Percentiles rank a stretch among this genome's conserved stretches.
Evolutionary conservation across 2,329 filamentous ascomycete genomes (phyloP).

Genomic region (Lachnellula hyalina): DNA sequence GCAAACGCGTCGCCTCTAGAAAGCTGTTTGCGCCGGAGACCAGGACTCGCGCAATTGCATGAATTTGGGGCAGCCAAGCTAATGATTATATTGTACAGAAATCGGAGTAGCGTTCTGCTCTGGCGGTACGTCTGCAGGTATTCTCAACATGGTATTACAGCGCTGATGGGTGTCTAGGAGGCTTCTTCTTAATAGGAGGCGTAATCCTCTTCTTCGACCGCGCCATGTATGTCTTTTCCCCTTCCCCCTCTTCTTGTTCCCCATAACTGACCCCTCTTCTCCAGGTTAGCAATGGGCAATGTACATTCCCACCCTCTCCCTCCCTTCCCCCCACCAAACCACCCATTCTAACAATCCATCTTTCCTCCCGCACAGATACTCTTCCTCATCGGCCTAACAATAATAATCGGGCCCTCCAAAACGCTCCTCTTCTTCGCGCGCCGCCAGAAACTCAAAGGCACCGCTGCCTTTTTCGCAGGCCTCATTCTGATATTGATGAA

Average conservation of each 20-base stretch:
- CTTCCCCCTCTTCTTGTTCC: background rate
- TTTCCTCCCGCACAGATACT: slow-evolving; percentile 62
- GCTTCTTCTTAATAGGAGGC: slow-evolving; percentile 89
- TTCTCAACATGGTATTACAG: slow-evolving; percentile 7
- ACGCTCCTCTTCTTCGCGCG: slow-evolving; percentile 93
- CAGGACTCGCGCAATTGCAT: slow-evolving; percentile 6
- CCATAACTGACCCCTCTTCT: slow-evolving; percentile 2
- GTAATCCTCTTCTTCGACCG: slow-evolving; percentile 97
- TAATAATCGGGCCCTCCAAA: slow-evolving; percentile 90
- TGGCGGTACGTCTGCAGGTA: slow-evolving; percentile 64
- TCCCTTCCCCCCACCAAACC: slow-evolving; percentile 40
- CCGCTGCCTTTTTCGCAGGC: slow-evolving; percentile 77
- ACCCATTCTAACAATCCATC: slow-evolving; percentile 6
- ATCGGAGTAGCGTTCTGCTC: slow-evolving; percentile 97
- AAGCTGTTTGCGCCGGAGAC: slow-evolving; percentile 19
- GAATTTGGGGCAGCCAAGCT: slow-evolving; percentile 20
- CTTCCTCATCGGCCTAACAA: slow-evolving; percentile 91
- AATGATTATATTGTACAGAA: slow-evolving; percentile 51
- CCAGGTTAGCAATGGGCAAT: slow-evolving; percentile 94
- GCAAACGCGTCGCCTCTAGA: background rate
- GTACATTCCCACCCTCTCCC: slow-evolving; percentile 11
- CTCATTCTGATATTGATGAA: slow-evolving; percentile 79
- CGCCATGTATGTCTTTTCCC: slow-evolving; percentile 65
- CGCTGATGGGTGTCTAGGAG: slow-evolving; percentile 51
- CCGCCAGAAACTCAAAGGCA: slow-evolving; percentile 87